A percentile compares a stretch with the other conserved stretches of the same genome.
These are phyloP conservation scores for Olyra latifolia DNA, from an alignment of 176 grass and related monocot species.

Conservation along the genomic window DNA sequence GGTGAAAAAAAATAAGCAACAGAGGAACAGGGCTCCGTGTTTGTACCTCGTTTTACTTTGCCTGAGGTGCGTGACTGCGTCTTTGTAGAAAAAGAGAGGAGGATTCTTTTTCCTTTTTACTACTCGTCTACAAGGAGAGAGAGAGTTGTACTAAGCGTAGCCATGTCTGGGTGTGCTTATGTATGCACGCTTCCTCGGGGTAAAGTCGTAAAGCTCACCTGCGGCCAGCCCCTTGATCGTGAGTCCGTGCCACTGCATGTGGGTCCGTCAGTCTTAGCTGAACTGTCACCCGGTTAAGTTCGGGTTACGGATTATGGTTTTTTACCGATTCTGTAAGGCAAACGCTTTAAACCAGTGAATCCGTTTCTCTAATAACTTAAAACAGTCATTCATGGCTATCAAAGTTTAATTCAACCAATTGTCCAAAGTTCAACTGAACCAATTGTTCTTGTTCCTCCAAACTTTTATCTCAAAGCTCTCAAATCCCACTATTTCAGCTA, in stretches of 20 bases:
- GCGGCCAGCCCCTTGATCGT: neutral
- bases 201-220: neutral
- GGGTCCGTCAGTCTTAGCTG: neutral
- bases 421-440: too few species aligned
- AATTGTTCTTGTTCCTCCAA: too few species aligned
- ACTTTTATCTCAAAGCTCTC: too few species aligned
- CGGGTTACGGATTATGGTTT: too few species aligned
- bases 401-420: too few species aligned
- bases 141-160: neutral
- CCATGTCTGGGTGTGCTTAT: slow-evolving; percentile 14
- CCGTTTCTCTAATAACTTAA: too few species aligned
- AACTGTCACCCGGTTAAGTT: too few species aligned
- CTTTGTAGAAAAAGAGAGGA: neutral
- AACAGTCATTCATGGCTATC: too few species aligned
- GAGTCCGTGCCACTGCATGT: neutral
- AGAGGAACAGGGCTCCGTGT: slow-evolving; percentile 1
- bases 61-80: slow-evolving; percentile 10
- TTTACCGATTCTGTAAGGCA: too few species aligned
- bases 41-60: slow-evolving; percentile 8
- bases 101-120: neutral
- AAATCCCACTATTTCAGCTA: too few species aligned
- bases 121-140: neutral
- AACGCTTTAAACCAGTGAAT: too few species aligned
- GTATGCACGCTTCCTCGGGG: neutral
- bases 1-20: slow-evolving; percentile 7